A percentile compares a stretch with the other conserved stretches of the same genome.
These are phyloP conservation scores for Bifiguratus adelaidae DNA, from an alignment of 192 early-diverging fungal genomes.

Conservation along the genomic window DNA sequence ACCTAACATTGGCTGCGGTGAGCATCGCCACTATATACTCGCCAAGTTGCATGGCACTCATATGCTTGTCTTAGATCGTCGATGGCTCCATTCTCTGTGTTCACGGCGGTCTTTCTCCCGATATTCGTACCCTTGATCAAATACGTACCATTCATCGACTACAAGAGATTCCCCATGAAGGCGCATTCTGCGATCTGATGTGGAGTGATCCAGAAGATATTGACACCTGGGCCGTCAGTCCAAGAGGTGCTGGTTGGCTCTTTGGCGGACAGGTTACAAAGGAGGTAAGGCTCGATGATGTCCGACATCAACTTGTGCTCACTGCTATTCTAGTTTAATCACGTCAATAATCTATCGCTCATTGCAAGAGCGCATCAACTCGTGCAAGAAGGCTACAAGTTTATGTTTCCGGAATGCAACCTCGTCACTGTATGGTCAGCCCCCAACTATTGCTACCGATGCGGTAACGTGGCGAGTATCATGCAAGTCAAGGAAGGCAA, in stretches of 20 bases:
- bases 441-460: constrained; percentile 91
- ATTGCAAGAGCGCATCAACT: constrained; percentile 96
- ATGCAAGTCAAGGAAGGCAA: constrained; percentile 73
- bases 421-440: constrained; percentile 96
- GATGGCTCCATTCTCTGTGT: constrained; percentile 90
- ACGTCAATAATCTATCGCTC: constrained; percentile 81
- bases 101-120: constrained; percentile 88
- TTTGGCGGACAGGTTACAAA: constrained; percentile 92
- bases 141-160: constrained; percentile 91
- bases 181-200: constrained; percentile 92
- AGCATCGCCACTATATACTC: constrained; percentile 7
- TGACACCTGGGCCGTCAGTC: constrained; percentile 84
- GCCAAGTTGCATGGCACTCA: background rate
- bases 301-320: background rate
- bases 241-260: constrained; percentile 90
- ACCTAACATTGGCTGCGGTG: constrained; percentile 83
- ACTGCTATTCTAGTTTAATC: constrained; percentile 82
- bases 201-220: constrained; percentile 96
- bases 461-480: constrained; percentile 93
- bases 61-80: constrained; percentile 53
- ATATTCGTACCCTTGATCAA: constrained; percentile 87
- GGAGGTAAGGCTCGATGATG: constrained; percentile 40
- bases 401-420: constrained; percentile 87
- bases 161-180: constrained; percentile 92
- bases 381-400: constrained; percentile 97